Evolutionary conservation across 129 eudicot genomes (phyloP).

Genomic region (sunflower (Helianthus annuus)): DNA sequence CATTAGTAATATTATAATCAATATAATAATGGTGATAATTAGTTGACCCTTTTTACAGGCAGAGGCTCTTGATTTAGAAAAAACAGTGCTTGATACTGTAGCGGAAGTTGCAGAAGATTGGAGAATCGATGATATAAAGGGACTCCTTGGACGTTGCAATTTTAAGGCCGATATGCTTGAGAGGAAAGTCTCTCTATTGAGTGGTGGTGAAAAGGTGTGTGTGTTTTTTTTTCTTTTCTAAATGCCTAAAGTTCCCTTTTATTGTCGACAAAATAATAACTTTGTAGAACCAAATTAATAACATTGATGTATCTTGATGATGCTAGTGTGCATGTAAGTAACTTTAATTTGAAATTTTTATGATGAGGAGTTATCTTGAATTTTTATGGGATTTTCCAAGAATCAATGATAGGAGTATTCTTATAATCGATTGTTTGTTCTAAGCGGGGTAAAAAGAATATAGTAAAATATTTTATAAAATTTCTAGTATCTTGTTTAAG

Average conservation of each 20-base stretch:
- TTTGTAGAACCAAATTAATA: neutral
- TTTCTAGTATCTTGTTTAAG: neutral
- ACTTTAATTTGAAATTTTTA: neutral
- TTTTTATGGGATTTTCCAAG: neutral
- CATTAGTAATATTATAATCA: neutral
- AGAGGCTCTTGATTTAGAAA: conserved; percentile 88
- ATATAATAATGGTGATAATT: too few species aligned
- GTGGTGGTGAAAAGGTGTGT: conserved; percentile 99
- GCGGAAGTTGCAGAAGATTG: conserved; percentile 98
- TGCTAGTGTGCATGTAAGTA: neutral
- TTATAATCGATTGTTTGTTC: neutral
- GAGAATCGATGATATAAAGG: conserved; percentile 93
- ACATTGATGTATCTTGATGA: neutral
- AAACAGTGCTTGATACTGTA: conserved; percentile 84
- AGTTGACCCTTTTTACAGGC: conserved; percentile 47
- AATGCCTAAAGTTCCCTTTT: neutral
- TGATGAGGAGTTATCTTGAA: neutral
- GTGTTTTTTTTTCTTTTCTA: conserved; percentile 7
- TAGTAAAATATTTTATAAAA: neutral
- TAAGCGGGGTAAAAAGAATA: neutral
- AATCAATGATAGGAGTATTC: neutral
- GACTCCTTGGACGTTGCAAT: conserved; percentile 96
- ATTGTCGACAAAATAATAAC: neutral
- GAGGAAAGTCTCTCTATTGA: conserved; percentile 79
- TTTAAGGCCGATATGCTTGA: conserved; percentile 97